A percentile compares a stretch with the other conserved stretches of the same genome.
phyloP scores from a whole-genome alignment of 176 grass and related monocot genomes.

The Coix lacrymajobi region DNA sequence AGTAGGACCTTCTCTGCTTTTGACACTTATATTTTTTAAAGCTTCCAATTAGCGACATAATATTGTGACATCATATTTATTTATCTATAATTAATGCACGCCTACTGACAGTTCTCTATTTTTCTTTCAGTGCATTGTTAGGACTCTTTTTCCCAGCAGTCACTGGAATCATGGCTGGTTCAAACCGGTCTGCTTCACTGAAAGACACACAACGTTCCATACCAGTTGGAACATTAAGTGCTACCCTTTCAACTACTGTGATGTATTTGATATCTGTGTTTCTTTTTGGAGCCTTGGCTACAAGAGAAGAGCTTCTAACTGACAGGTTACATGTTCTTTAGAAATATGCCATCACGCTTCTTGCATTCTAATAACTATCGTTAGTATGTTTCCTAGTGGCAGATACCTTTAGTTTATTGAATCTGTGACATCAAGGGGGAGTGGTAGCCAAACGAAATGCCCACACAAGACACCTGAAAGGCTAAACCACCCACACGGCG shows the following conservation, averaged over 20 bases:
- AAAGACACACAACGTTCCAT: constrained; percentile 95
- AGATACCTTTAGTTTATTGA: background rate
- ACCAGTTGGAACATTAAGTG: constrained; percentile 78
- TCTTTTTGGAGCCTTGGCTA: constrained; percentile 82
- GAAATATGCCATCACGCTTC: background rate
- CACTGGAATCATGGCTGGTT: constrained; percentile 97
- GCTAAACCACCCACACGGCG: no score
- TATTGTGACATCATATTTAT: background rate
- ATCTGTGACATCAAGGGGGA: background rate
- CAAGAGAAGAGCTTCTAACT: constrained; percentile 85
- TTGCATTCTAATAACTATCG: background rate
- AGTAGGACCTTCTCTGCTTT: constrained; percentile 38
- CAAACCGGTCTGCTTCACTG: constrained; percentile 85
- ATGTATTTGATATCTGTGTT: constrained; percentile 83
- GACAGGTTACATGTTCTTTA: constrained; percentile 58
- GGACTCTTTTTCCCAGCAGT: constrained; percentile 94
- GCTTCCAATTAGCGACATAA: background rate
- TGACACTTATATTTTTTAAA: background rate
- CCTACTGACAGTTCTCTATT: background rate
- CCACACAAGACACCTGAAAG: no score
- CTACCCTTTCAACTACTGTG: constrained; percentile 61
- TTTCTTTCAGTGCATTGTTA: constrained; percentile 63
- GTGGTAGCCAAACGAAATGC: no score
- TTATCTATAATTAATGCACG: background rate
- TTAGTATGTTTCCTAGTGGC: background rate